Percentiles rank a stretch among this genome's conserved stretches.
Conservation (phyloP, 1,284 basidiomycete species). For the Trametes sp. region DNA sequence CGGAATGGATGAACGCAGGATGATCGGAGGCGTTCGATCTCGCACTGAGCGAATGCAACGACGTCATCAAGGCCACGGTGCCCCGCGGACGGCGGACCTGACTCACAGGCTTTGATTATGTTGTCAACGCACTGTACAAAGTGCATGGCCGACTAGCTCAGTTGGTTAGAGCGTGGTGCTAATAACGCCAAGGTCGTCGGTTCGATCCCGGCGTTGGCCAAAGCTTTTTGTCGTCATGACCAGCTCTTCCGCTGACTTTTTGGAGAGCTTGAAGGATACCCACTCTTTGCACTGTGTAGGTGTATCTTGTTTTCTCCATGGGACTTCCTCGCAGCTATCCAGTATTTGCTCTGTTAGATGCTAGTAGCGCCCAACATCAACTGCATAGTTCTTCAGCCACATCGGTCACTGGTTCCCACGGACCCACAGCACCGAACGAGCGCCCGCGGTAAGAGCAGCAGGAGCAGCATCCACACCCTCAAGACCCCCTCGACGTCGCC, state of each 20-base stretch:
- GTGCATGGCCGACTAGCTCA: conserved; percentile 24
- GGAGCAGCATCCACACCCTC: conserved; percentile 38
- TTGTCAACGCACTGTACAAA: too few relatives aligned
- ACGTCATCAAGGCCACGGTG: too few relatives aligned
- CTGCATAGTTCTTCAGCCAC: conserved; percentile 56
- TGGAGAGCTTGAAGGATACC: too few relatives aligned
- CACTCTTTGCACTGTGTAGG: too few relatives aligned
- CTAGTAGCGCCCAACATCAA: conserved; percentile 26
- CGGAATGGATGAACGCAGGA: conserved; percentile 15
- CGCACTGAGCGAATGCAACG: not conserved
- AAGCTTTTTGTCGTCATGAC: too few relatives aligned
- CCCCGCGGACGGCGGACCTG: too few relatives aligned
- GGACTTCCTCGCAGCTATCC: too few relatives aligned
- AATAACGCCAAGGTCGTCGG: conserved; percentile 28
- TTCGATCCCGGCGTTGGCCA: conserved; percentile 23
- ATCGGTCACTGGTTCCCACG: conserved; percentile 24
- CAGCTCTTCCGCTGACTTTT: too few relatives aligned
- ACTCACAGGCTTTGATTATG: too few relatives aligned
- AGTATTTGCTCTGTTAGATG: too few relatives aligned
- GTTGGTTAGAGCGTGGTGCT: conserved; percentile 28
- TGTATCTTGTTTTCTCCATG: too few relatives aligned
- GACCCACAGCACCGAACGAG: conserved; percentile 15
- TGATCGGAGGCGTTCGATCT: not conserved
- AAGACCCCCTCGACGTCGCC: conserved; percentile 48
- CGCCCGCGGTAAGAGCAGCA: conserved; percentile 25